These are phyloP conservation scores for Yamadazyma endophytica DNA, from an alignment of 805 yeast species.

Conservation along the genomic window DNA sequence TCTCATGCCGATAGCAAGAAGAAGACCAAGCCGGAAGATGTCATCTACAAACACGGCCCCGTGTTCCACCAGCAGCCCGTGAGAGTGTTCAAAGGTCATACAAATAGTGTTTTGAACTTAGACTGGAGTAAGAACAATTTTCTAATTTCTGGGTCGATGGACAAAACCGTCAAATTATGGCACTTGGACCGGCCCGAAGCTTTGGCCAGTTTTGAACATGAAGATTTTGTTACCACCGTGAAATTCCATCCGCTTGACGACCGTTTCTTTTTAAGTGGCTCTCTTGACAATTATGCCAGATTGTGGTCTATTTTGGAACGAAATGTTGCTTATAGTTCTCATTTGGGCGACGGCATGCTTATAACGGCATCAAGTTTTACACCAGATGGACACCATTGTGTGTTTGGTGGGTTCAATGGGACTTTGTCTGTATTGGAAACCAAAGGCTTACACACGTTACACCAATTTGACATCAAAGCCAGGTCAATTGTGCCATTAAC, in stretches of 20 bases:
- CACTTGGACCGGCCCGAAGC: slow-evolving; percentile 66
- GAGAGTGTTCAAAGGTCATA: slow-evolving; percentile 61
- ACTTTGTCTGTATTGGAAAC: slow-evolving; percentile 58
- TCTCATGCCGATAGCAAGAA: slow-evolving; percentile 5
- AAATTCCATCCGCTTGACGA: slow-evolving; percentile 84
- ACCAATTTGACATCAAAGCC: slow-evolving; percentile 28
- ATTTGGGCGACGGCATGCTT: slow-evolving; percentile 57
- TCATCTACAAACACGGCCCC: slow-evolving; percentile 53
- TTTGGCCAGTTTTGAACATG: slow-evolving; percentile 61
- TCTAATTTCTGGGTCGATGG: slow-evolving; percentile 77
- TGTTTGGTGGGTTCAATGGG: slow-evolving; percentile 81
- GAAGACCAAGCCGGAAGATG: slow-evolving; percentile 12
- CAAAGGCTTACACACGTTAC: slow-evolving; percentile 48
- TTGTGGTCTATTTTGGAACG: slow-evolving; percentile 84
- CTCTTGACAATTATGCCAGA: slow-evolving; percentile 68
- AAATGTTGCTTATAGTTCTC: slow-evolving; percentile 47
- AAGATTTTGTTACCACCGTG: slow-evolving; percentile 80
- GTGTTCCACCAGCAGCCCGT: slow-evolving; percentile 70
- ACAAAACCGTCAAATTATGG: slow-evolving; percentile 80
- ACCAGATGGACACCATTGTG: slow-evolving; percentile 55
- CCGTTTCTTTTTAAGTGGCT: slow-evolving; percentile 78
- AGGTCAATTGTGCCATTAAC: slow-evolving; percentile 18
- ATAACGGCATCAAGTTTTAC: slow-evolving; percentile 75
- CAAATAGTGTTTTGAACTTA: slow-evolving; percentile 63
- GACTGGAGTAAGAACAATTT: slow-evolving; percentile 91